Percentiles rank a stretch among this genome's conserved stretches.
Evolutionary conservation across 176 grass and related monocot genomes (phyloP).

Genomic region (Musa beccarii): DNA sequence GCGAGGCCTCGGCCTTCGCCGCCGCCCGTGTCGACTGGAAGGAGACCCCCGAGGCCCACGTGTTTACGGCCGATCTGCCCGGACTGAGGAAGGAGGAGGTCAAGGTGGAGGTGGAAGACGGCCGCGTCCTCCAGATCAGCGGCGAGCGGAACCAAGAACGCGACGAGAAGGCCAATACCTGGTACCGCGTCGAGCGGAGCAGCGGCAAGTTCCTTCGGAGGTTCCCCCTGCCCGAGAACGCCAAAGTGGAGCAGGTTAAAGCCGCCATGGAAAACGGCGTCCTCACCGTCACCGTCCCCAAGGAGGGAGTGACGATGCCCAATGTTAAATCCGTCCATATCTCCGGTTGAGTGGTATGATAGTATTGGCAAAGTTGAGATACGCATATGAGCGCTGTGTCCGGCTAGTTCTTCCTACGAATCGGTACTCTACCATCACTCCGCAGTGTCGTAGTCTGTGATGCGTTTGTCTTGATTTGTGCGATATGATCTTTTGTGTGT

Average conservation of each 20-base stretch:
- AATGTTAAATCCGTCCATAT: neutral
- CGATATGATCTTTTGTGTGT: too few species aligned
- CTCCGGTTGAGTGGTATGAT: neutral
- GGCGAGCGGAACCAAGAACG: conserved; percentile 1
- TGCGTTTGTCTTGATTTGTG: too few species aligned
- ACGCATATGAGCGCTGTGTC: too few species aligned
- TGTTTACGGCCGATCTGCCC: neutral
- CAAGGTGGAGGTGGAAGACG: neutral
- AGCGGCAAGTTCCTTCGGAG: neutral
- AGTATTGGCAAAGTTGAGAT: too few species aligned
- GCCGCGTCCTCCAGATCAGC: neutral
- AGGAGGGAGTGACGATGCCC: neutral
- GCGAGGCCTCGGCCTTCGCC: neutral
- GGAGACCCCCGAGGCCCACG: conserved; percentile 6
- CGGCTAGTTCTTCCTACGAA: too few species aligned
- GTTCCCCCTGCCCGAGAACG: neutral
- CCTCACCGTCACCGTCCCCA: conserved; percentile 1
- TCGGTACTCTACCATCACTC: too few species aligned
- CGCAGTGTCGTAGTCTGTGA: too few species aligned
- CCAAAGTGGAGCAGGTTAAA: neutral
- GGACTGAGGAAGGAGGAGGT: neutral
- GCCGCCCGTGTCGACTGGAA: neutral
- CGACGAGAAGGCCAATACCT: conserved; percentile 1
- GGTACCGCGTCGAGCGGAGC: neutral
- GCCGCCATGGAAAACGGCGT: neutral